phyloP scores from a whole-genome alignment of 441 rosid species.

The Macaranga tanarius region DNA sequence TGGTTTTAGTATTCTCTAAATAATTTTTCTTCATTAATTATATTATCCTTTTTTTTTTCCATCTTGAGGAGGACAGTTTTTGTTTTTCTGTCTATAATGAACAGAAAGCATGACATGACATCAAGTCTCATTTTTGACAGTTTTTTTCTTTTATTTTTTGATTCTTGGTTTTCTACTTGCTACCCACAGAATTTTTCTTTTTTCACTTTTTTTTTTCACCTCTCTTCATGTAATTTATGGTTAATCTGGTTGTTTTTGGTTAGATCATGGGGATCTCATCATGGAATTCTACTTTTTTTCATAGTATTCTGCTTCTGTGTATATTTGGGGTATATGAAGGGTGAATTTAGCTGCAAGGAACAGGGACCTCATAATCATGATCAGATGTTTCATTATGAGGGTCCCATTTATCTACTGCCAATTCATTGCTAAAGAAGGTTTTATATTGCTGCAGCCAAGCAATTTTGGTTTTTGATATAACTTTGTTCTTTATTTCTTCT shows the following conservation, averaged over 20 bases:
- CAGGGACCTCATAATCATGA: slow-evolving; percentile 13
- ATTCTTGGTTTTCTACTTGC: not conserved
- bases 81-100: not conserved
- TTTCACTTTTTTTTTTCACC: not conserved
- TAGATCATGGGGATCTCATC: slow-evolving; percentile 33
- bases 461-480: not conserved
- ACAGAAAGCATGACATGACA: slow-evolving; percentile 9
- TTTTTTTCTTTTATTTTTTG: not conserved
- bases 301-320: not conserved
- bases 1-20: slow-evolving; percentile 35
- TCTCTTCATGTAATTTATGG: slow-evolving; percentile 12
- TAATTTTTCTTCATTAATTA: not conserved
- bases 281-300: not conserved
- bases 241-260: slow-evolving; percentile 8
- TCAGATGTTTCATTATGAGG: slow-evolving; percentile 15
- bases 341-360: slow-evolving; percentile 3
- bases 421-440: slow-evolving; percentile 9
- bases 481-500: not conserved
- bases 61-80: not conserved
- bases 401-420: not conserved
- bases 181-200: not conserved
- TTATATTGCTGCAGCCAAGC: slow-evolving; percentile 18
- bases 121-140: slow-evolving; percentile 4
- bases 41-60: not conserved
- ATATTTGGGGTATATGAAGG: slow-evolving; percentile 10